Evolutionary conservation across 23 red algal species (phyloP), one percentile per base, ranked within the genome.

Genomic region (Gracilaria domingensis): DNA sequence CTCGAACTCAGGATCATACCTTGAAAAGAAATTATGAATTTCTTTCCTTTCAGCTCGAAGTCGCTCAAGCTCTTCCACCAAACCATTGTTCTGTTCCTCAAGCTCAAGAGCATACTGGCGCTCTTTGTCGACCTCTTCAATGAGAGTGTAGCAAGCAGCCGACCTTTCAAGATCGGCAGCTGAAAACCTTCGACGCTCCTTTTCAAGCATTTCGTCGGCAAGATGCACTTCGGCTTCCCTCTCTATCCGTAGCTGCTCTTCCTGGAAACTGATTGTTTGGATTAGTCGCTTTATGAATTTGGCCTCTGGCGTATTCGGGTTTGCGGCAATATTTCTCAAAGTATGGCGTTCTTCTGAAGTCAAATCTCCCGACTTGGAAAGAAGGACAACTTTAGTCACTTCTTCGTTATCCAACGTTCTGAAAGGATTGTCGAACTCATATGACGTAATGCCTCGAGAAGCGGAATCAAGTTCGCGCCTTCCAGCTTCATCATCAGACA

Each of bases 191-290:
- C 57, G 8, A 32, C 42, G 35, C 34, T 77, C 73, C 16, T 26
- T 67, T 33, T 90, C 73, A 16, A 90, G 59, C 45, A 79, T 69
- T 70, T 53, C 71, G 3, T 81, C 54, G 34, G 87, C 37, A 55
- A 90, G 66, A 17, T 80, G 30, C 54, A 81, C 54, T 30, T 71
- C 87, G n/a, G 87, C 66, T 39, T 64, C 75, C 58, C 79, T 64
- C 16, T 51, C 65, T 33, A 77, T 66, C 32, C 30, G 35, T 36
- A 90, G 38, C 75, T 90, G 73, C 23, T 42, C 77, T 3, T 57
- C 51, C 39, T 80, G 87, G 9, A 90, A 90, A 11, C n/a, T 39
- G 56, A 90, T 81, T 36, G 87, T 90, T 8, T 77, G 75, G 53
- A 90, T 45, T 12, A 90, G 75, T 35, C 71, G 42, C 55, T 71